Conservation (phyloP, 768 basidiomycete genomes). For the Trichaptum fuscoviolaceum region DNA sequence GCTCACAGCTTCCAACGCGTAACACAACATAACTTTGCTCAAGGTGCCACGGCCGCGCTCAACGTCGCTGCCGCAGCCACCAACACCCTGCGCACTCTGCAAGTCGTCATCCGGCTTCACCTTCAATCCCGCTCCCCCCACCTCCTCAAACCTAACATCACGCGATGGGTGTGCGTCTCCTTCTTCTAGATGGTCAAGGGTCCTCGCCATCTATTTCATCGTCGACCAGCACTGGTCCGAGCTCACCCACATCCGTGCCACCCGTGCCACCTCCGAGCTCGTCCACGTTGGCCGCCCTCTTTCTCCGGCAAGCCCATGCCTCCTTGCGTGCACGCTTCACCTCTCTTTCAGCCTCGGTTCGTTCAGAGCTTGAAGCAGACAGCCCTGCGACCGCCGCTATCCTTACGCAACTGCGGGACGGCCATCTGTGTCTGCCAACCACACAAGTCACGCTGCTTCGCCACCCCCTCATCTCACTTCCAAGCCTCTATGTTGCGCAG, state of each 20-base stretch:
- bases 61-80: background rate
- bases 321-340: background rate
- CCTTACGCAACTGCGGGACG: background rate
- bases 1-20: background rate
- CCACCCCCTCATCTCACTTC: background rate
- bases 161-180: background rate
- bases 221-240: background rate
- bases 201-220: background rate
- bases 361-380: background rate
- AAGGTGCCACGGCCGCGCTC: background rate
- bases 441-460: background rate
- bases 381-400: background rate
- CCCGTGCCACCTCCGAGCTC: background rate
- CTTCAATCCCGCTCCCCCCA: background rate
- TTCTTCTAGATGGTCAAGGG: background rate
- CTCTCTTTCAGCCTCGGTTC: background rate
- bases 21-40: background rate
- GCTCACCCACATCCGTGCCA: conserved; percentile 1
- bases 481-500: conserved; percentile 3
- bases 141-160: background rate
- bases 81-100: background rate
- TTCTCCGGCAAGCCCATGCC: background rate
- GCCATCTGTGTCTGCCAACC: background rate
- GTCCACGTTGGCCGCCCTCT: background rate
- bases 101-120: background rate